Conservation (phyloP, 164 flowering plant species). For the Tetracentron sinense region DNA sequence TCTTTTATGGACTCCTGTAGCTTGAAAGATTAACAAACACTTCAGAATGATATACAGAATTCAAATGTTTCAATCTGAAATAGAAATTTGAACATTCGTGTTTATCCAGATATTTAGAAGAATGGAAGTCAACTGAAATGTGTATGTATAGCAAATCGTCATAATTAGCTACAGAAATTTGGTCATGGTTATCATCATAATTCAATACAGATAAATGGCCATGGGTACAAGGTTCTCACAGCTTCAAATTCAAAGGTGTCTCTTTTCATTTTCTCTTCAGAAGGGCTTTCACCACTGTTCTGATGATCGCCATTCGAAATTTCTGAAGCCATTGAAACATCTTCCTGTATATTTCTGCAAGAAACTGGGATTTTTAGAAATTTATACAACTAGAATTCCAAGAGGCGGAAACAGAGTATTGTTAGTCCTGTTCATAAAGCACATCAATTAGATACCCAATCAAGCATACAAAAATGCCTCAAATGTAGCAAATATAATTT, state of each 20-base stretch:
- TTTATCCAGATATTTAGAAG: not conserved
- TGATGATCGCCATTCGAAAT: slow-evolving; percentile 52
- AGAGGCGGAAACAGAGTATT: not conserved
- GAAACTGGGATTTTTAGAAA: slow-evolving; percentile 1
- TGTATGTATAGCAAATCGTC: not conserved
- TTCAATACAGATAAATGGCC: too few species aligned
- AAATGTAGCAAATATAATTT: not conserved
- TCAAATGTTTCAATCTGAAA: not conserved
- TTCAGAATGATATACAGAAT: not conserved
- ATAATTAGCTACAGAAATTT: not conserved
- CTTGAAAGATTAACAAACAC: slow-evolving; percentile 2
- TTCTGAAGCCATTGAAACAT: slow-evolving; percentile 43
- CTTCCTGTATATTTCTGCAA: slow-evolving; percentile 59
- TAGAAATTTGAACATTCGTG: too few species aligned
- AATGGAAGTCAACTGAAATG: not conserved
- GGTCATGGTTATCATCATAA: too few species aligned
- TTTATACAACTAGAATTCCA: not conserved
- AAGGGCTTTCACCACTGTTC: slow-evolving; percentile 39
- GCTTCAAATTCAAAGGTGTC: slow-evolving; percentile 31
- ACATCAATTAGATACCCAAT: not conserved
- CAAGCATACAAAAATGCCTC: not conserved
- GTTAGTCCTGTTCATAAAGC: too few species aligned
- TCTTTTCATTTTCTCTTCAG: slow-evolving; percentile 45
- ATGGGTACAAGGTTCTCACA: slow-evolving; percentile 29
- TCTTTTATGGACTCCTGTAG: slow-evolving; percentile 51